phyloP scores from a whole-genome alignment of 805 yeast species.

The Wickerhamiella sergipiensis region DNA sequence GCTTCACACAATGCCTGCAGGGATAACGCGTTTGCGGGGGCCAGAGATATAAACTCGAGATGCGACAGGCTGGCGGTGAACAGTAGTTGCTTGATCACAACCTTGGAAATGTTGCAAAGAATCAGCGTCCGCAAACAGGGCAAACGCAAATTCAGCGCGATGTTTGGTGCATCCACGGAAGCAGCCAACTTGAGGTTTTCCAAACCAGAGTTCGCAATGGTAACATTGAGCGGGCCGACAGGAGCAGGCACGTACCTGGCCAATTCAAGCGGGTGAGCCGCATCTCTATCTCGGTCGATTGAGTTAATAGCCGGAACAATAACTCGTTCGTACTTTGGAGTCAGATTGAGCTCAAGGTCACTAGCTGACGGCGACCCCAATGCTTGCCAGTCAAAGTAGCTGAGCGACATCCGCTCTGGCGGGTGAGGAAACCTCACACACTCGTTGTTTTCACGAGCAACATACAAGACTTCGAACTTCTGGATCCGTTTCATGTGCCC shows the following conservation, averaged over 20 bases:
- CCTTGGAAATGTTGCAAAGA: slow-evolving; percentile 12
- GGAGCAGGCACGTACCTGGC: not conserved
- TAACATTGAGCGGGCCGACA: not conserved
- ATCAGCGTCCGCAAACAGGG: slow-evolving; percentile 12
- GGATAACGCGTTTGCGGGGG: slow-evolving; percentile 12
- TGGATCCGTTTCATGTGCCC: slow-evolving; percentile 3
- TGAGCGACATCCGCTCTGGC: slow-evolving; percentile 2
- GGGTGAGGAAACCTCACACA: not conserved
- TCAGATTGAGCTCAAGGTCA: slow-evolving; percentile 10
- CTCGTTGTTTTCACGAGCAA: slow-evolving; percentile 4
- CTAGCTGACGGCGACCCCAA: slow-evolving; percentile 7
- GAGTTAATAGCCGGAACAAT: not conserved
- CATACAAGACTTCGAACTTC: slow-evolving; percentile 1
- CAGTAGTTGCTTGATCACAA: slow-evolving; percentile 5
- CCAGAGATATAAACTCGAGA: slow-evolving; percentile 13
- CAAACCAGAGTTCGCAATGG: slow-evolving; percentile 7
- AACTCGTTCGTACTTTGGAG: not conserved
- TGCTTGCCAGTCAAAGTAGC: slow-evolving; percentile 5
- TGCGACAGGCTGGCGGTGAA: not conserved
- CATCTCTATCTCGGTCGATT: not conserved
- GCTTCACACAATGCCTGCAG: slow-evolving; percentile 7
- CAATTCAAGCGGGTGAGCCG: not conserved
- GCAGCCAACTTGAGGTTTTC: slow-evolving; percentile 10
- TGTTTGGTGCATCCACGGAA: slow-evolving; percentile 7
- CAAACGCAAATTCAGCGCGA: slow-evolving; percentile 4